Evolutionary conservation across 1,284 basidiomycete genomes (phyloP).

Genomic region (Heterobasidion occidentale): DNA sequence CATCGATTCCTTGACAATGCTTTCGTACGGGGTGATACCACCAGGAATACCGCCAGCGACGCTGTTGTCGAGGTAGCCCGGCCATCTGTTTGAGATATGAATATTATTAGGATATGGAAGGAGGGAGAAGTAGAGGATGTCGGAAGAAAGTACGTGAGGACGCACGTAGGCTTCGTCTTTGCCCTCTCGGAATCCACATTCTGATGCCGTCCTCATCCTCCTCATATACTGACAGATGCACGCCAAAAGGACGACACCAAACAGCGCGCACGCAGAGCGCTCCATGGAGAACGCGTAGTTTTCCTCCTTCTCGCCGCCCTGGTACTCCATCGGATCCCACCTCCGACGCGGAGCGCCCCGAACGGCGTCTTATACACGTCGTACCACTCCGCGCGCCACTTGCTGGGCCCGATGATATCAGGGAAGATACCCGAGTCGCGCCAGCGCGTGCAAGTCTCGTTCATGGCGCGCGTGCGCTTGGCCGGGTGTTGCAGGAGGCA

Average conservation of each 20-base stretch:
- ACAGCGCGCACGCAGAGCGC: conserved; percentile 80
- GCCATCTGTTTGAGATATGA: conserved; percentile 41
- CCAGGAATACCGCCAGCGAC: conserved; percentile 75
- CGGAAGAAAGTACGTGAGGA: conserved; percentile 10
- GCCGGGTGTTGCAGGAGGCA: conserved; percentile 37
- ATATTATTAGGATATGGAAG: background rate
- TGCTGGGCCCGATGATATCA: conserved; percentile 58
- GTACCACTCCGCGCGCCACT: conserved; percentile 85
- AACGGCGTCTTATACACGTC: conserved; percentile 75
- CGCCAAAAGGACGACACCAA: conserved; percentile 84
- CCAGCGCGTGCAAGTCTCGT: conserved; percentile 62
- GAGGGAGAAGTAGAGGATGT: background rate
- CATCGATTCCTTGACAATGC: conserved; percentile 86
- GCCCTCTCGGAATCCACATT: conserved; percentile 90
- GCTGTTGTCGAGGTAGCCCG: conserved; percentile 72
- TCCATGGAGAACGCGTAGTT: conserved; percentile 88
- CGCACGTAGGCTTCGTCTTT: conserved; percentile 81
- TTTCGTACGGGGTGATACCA: conserved; percentile 68
- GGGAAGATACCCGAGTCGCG: conserved; percentile 53
- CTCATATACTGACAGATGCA: conserved; percentile 74
- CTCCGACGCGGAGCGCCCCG: conserved; percentile 26
- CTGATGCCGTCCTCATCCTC: conserved; percentile 36
- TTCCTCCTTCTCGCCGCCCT: conserved; percentile 10
- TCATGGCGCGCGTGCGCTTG: conserved; percentile 53
- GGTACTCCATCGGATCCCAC: conserved; percentile 14